Conservation (phyloP, 495 filamentous ascomycete species). For the Penicillium pancosmium region DNA sequence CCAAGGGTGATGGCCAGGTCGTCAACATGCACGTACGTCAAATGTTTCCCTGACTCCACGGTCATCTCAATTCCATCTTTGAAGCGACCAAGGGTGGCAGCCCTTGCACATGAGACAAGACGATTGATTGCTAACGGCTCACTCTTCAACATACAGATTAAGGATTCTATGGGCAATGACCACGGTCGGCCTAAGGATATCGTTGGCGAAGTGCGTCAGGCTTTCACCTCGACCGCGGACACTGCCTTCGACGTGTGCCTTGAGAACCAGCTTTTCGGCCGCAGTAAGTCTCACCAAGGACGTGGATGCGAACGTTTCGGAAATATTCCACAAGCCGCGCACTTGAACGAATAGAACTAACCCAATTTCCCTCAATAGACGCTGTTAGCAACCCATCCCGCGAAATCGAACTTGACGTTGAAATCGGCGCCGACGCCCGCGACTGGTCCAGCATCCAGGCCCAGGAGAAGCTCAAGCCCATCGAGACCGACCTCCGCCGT, state of each 20-base stretch:
- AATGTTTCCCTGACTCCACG: not conserved
- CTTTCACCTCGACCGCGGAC: slow-evolving; percentile 94
- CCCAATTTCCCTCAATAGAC: slow-evolving; percentile 21
- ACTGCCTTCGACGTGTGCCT: slow-evolving; percentile 97
- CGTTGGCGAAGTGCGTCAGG: slow-evolving; percentile 86
- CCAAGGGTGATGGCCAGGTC: slow-evolving; percentile 87
- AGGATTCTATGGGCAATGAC: slow-evolving; percentile 92
- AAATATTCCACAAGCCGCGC: not conserved
- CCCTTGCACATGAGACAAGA: not conserved
- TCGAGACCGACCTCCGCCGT: slow-evolving; percentile 92
- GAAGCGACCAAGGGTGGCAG: not conserved
- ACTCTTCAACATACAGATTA: slow-evolving; percentile 64
- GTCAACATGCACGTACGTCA: slow-evolving; percentile 91
- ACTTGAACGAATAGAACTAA: not conserved
- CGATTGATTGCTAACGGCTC: slow-evolving; percentile 14
- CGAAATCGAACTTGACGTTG: slow-evolving; percentile 92
- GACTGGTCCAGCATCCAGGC: slow-evolving; percentile 98
- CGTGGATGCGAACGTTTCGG: not conserved
- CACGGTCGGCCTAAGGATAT: slow-evolving; percentile 90
- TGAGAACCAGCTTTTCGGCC: slow-evolving; percentile 71
- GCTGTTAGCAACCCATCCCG: slow-evolving; percentile 63
- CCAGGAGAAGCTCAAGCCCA: slow-evolving; percentile 95
- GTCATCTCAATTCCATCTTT: not conserved
- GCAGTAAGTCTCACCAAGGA: slow-evolving; percentile 54
- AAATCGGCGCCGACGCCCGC: slow-evolving; percentile 97